phyloP scores from a whole-genome alignment of 116 monocot genomes.

The Zostera marina region DNA sequence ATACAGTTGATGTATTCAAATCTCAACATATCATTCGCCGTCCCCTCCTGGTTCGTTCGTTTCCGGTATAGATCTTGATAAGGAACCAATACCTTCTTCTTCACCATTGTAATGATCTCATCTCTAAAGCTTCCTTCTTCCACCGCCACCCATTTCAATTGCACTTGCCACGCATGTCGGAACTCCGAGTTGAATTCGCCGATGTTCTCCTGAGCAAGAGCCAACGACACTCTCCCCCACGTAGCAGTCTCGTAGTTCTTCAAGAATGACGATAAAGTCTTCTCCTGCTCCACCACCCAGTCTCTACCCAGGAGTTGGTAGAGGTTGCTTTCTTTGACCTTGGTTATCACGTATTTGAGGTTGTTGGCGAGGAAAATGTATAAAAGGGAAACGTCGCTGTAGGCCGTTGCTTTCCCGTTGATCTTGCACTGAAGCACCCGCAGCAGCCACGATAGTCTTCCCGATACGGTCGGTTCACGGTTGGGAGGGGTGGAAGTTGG shows the following conservation, averaged over 20 bases:
- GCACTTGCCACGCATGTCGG: not conserved
- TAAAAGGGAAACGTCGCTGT: constrained; percentile 20
- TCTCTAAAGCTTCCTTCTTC: not conserved
- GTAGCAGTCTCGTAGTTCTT: constrained; percentile 19
- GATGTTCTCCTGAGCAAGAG: not conserved
- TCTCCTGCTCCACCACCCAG: constrained; percentile 27
- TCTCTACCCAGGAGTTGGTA: constrained; percentile 21
- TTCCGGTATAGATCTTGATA: not conserved
- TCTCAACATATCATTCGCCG: not conserved
- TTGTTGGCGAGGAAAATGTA: constrained; percentile 69
- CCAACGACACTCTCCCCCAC: constrained; percentile 9
- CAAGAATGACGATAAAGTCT: constrained; percentile 17
- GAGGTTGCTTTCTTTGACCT: constrained; percentile 15
- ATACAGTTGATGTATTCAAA: not conserved
- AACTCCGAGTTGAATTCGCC: constrained; percentile 14
- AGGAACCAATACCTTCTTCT: not conserved
- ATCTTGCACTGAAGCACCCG: constrained; percentile 41
- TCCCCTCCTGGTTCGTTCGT: not conserved
- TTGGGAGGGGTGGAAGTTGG: not conserved
- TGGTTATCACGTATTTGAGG: constrained; percentile 30
- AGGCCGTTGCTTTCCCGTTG: constrained; percentile 32
- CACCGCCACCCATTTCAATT: not conserved
- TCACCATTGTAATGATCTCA: not conserved
- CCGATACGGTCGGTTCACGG: not conserved
- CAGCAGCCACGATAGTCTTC: constrained; percentile 21